phyloP scores from a whole-genome alignment of 805 yeast species.

The Ogataea degrootiae region DNA sequence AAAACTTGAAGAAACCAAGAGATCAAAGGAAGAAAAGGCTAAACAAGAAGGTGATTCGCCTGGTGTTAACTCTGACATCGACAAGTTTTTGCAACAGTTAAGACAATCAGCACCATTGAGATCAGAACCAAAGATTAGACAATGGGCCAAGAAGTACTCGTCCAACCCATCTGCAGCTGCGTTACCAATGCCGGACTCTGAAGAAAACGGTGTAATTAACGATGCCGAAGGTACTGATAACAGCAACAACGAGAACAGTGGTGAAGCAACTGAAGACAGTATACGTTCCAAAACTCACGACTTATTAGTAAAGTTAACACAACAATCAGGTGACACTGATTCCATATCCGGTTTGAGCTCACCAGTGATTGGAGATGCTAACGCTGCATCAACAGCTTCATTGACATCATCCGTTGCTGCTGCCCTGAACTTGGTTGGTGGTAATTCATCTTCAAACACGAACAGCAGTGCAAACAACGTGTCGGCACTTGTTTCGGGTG shows the following conservation, averaged over 20 bases:
- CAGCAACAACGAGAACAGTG: slow-evolving; percentile 6
- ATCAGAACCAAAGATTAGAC: slow-evolving; percentile 76
- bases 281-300: slow-evolving; percentile 25
- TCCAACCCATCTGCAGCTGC: background rate
- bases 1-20: slow-evolving; percentile 41
- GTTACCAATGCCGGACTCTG: too few relatives aligned
- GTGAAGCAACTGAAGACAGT: slow-evolving; percentile 17
- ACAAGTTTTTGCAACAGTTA: slow-evolving; percentile 76
- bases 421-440: slow-evolving; percentile 2
- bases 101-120: slow-evolving; percentile 79
- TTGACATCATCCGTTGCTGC: slow-evolving; percentile 9
- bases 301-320: slow-evolving; percentile 22
- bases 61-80: slow-evolving; percentile 54
- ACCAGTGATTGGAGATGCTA: background rate
- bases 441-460: background rate
- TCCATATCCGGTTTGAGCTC: too few relatives aligned
- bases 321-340: slow-evolving; percentile 10
- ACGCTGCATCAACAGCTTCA: slow-evolving; percentile 8
- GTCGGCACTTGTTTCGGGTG: slow-evolving; percentile 7
- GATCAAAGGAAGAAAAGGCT: slow-evolving; percentile 29
- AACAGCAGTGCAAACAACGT: background rate
- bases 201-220: background rate
- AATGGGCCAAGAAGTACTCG: slow-evolving; percentile 60
- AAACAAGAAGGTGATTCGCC: slow-evolving; percentile 36
- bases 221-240: slow-evolving; percentile 1